phyloP scores from a whole-genome alignment of 148 eudicot genomes.

The Tetragonia tetragonoides region DNA sequence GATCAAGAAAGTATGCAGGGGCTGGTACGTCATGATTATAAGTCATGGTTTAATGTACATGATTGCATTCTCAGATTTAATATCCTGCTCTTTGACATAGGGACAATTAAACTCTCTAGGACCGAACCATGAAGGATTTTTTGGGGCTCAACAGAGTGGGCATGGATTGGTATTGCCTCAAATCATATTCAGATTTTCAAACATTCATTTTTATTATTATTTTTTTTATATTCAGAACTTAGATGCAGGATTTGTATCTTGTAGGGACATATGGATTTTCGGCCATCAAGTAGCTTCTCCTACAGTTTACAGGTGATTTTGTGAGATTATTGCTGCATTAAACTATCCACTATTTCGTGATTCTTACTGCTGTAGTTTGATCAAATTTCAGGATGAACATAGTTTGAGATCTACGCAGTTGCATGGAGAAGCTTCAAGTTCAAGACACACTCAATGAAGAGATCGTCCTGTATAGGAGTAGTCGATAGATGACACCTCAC shows the following conservation, averaged over 20 bases:
- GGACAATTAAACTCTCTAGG: slow-evolving; percentile 72
- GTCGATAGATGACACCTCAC: slow-evolving; percentile 11
- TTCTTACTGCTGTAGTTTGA: slow-evolving; percentile 1
- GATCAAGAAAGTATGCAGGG: slow-evolving; percentile 77
- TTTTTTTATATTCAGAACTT: neutral
- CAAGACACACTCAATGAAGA: slow-evolving; percentile 25
- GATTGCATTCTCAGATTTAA: neutral
- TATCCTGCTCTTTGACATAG: slow-evolving; percentile 25
- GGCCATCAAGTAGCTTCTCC: slow-evolving; percentile 55
- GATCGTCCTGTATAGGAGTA: slow-evolving; percentile 9
- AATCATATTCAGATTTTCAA: neutral
- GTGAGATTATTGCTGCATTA: neutral
- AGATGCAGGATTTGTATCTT: slow-evolving; percentile 8
- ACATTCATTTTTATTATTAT: neutral
- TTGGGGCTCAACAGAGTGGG: slow-evolving; percentile 69
- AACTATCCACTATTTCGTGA: neutral
- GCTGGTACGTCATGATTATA: slow-evolving; percentile 56
- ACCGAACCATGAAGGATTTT: slow-evolving; percentile 74
- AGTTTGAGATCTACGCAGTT: slow-evolving; percentile 33
- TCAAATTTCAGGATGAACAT: slow-evolving; percentile 37
- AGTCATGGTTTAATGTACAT: neutral
- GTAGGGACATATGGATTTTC: slow-evolving; percentile 81
- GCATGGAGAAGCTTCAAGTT: slow-evolving; percentile 36
- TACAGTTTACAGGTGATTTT: slow-evolving; percentile 61
- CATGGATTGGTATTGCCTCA: slow-evolving; percentile 62